Conservation (phyloP, 805 yeast species). For the Nakazawaea anatomiae region DNA sequence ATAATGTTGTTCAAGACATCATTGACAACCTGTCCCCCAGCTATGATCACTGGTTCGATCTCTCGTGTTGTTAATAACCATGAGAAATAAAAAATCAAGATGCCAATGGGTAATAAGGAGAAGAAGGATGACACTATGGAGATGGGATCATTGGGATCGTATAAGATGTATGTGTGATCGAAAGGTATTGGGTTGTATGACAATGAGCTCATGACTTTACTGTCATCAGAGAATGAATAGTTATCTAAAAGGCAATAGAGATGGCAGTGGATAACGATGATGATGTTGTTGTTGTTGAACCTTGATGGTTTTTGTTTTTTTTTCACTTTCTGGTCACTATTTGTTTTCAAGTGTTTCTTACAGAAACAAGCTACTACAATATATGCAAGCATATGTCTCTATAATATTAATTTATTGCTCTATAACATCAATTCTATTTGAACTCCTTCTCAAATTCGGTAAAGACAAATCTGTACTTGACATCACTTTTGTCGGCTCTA, state of each 20-base stretch:
- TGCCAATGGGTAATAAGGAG: constrained; percentile 75
- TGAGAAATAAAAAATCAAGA: constrained; percentile 73
- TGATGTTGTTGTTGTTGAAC: background rate
- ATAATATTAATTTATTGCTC: too few relatives aligned
- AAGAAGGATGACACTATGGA: constrained; percentile 62
- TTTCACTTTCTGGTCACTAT: background rate
- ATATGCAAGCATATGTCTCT: too few relatives aligned
- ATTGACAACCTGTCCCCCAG: constrained; percentile 78
- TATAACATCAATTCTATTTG: background rate
- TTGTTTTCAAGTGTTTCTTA: too few relatives aligned
- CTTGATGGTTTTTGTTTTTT: background rate
- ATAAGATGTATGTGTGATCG: constrained; percentile 81
- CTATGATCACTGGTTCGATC: constrained; percentile 75
- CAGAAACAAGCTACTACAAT: too few relatives aligned
- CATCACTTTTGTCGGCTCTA: constrained; percentile 49
- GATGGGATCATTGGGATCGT: constrained; percentile 58
- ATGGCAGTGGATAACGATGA: too few relatives aligned
- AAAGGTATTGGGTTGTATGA: constrained; percentile 42
- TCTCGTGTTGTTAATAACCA: constrained; percentile 83
- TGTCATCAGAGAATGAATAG: too few relatives aligned
- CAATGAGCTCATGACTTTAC: constrained; percentile 15
- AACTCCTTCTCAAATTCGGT: constrained; percentile 48
- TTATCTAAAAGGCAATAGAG: too few relatives aligned
- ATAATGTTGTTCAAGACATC: constrained; percentile 67
- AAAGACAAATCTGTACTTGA: constrained; percentile 59